Base-by-base conservation (phyloP, 1,284 basidiomycete genomes). In the Earliella scabrosa region DNA sequence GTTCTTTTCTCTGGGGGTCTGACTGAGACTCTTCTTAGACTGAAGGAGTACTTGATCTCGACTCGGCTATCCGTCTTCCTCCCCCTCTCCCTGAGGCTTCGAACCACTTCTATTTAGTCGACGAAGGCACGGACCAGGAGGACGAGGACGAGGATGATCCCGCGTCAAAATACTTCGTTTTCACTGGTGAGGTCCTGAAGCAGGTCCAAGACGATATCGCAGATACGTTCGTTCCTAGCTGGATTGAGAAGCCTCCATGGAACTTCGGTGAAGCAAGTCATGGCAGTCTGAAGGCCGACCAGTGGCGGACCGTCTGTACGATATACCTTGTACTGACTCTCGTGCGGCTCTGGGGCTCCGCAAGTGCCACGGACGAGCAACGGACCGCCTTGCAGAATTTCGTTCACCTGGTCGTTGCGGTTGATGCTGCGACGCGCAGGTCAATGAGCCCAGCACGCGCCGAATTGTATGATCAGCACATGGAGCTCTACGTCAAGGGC, bases 281-380 rank as follows among this genome's bases (percentile, higher is more conserved):
- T 18, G 73, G 76, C 2, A 75, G 75, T 39, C 66, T 75, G 16
- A 68, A 56, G 24, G 76, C 76, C 1, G 75, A 77, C 47, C 66
- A 77, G 43, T 78, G 75, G n/a, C n/a, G n/a, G n/a, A n/a, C n/a
- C n/a, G n/a, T n/a, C n/a, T n/a, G n/a, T n/a, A n/a, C n/a, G n/a
- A 18, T 38, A 13, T 18, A 38, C 36, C 11, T 38, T 13, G 36
- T 38, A 8, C 11, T 38, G 4, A 38, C 36, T 20, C 36, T 38
- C 3, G 36, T 18, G 11, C 4, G 36, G 36, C 16, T 38, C 3
- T 38, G 36, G 36, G 36, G 36, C 3, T 18, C 11, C 18, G 11
- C 36, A 6, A 20, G n/a, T 3, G 36, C 36, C 3, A 38, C 36
- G 3, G 18, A 9, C 7, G 36, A 38, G 16, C 14, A 38, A 38